Evolutionary conservation across 345 rosid species (phyloP), one percentile per base, ranked within the genome.

Genomic region (Syzygium aromaticum): DNA sequence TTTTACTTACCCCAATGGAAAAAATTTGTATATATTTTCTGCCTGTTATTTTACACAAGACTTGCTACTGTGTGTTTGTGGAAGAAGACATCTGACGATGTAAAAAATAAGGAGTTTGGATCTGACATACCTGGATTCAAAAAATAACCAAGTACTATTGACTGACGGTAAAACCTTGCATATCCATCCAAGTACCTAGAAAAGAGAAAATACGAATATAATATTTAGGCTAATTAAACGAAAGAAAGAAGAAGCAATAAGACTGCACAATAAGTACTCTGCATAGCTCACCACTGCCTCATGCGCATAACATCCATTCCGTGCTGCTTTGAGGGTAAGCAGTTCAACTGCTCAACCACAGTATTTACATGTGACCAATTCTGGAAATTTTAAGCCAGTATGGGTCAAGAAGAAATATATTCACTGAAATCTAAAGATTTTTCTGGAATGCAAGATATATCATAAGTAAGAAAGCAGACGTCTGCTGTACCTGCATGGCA

Each of bases 251-350:
- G 78, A 67, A 33, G 33, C 46, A 33, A 49, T 82, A n/a, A 46
- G 52, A 63, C 52, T 46, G 84, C 59, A 27, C 54, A 88, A 33
- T 33, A 49, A 88, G 77, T 4, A 84, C 84, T 51, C 3, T 17
- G 52, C 77, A 80, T 85, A 86, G 86, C 94, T 52, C 93, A 96
- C 99, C 96, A 93, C 78, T 90, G 96, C 87, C 98, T 91, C 86
- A 97, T 95, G 88, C 99, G 98, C 97, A 94, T 96, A 86, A 97
- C 91, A 92, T 95, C 95, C 87, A 98, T 94, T 87, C 97, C 96
- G 86, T 94, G 97, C 90, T 94, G 98, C 87, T 95, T 95, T 28
- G 93, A 91, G 84, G 99, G 98, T 85, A 95, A 90, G 43, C 84
- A 85, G 89, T 96, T 97, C 89, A 95, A 90, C 86, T 93, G 91